Conservation (phyloP, 164 flowering plant genomes). For the Cinnamomum chago region DNA sequence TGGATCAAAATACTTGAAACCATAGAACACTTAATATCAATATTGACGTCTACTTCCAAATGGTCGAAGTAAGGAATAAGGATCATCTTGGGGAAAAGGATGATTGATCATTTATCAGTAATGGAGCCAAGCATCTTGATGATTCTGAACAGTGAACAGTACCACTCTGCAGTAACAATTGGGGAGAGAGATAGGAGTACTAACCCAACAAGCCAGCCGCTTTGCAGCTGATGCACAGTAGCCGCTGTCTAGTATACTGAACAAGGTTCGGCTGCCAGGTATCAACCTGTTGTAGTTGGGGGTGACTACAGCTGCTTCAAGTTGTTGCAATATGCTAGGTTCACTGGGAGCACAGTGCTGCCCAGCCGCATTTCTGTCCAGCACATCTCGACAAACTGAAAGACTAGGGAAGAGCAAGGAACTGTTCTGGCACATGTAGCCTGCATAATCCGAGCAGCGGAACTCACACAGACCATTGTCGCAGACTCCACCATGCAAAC, state of each 20-base stretch:
- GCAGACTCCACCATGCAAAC: slow-evolving; percentile 98
- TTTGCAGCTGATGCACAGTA: slow-evolving; percentile 89
- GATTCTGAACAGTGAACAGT: no score
- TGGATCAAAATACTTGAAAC: no score
- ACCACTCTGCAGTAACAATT: no score
- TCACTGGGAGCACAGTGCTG: slow-evolving; percentile 98
- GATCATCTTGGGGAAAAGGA: no score
- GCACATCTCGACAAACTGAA: slow-evolving; percentile 70
- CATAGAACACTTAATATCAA: no score
- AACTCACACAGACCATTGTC: slow-evolving; percentile 96
- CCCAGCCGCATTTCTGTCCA: slow-evolving; percentile 57
- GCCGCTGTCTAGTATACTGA: slow-evolving; percentile 59
- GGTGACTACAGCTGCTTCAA: slow-evolving; percentile 92
- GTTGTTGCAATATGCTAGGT: slow-evolving; percentile 78
- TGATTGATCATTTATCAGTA: no score
- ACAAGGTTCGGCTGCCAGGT: slow-evolving; percentile 70
- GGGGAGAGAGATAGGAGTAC: slow-evolving; percentile 11
- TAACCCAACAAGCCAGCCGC: slow-evolving; percentile 97
- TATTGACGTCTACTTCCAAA: no score
- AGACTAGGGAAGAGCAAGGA: slow-evolving; percentile 73
- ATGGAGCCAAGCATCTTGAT: no score
- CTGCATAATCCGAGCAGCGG: slow-evolving; percentile 98
- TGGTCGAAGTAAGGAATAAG: no score
- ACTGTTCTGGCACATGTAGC: slow-evolving; percentile 95
- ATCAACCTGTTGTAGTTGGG: slow-evolving; percentile 88